Evolutionary conservation across 345 rosid species (phyloP).

Genomic region (Dipteronia dyeriana): DNA sequence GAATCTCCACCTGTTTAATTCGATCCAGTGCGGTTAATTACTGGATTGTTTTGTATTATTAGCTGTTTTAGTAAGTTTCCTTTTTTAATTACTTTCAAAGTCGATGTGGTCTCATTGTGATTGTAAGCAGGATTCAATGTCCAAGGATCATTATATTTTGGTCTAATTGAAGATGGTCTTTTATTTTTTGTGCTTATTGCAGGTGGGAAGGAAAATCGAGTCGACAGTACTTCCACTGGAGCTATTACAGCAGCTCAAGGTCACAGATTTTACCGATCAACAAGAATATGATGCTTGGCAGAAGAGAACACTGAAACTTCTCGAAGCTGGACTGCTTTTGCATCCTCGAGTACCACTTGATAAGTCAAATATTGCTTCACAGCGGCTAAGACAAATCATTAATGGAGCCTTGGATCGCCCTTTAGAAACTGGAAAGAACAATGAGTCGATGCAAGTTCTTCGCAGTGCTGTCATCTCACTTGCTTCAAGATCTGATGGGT

Average conservation of each 20-base stretch:
- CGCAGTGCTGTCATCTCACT: conserved; percentile 83
- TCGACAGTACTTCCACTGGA: conserved; percentile 86
- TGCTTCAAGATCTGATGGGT: conserved; percentile 84
- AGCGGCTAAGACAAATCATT: conserved; percentile 71
- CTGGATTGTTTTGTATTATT: conserved; percentile 6
- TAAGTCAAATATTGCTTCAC: conserved; percentile 57
- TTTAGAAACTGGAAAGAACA: conserved; percentile 88
- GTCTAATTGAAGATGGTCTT: too few relatives aligned
- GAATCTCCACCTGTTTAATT: neutral
- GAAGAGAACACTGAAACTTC: conserved; percentile 79
- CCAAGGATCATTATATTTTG: neutral
- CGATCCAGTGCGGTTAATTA: neutral
- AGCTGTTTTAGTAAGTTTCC: neutral
- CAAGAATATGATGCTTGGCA: conserved; percentile 89
- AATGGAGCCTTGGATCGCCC: conserved; percentile 72
- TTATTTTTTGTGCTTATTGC: conserved; percentile 14
- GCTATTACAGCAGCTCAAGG: conserved; percentile 87
- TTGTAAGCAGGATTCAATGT: neutral
- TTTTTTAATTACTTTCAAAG: neutral
- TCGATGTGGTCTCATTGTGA: neutral
- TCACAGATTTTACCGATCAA: conserved; percentile 82
- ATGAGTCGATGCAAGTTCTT: conserved; percentile 92
- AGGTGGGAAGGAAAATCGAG: conserved; percentile 94
- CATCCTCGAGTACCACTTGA: conserved; percentile 88
- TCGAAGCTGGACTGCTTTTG: conserved; percentile 83